Evolutionary conservation across 1,284 basidiomycete species (phyloP).

Genomic region (Rhodotorula glutinis): DNA sequence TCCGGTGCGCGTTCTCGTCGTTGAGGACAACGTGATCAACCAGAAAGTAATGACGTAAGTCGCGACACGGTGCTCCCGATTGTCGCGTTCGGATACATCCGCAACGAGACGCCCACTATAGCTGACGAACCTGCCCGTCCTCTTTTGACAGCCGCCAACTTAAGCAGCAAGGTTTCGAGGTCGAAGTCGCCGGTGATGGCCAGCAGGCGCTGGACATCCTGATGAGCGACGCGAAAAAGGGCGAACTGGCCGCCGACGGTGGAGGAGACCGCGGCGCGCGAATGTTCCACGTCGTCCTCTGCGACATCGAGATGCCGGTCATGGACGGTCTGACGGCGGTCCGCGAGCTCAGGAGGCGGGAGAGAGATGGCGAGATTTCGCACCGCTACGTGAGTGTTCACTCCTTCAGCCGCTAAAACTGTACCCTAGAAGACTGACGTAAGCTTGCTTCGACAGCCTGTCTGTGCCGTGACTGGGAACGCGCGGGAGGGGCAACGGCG

Average conservation of each 20-base stretch:
- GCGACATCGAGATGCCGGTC: constrained; percentile 39
- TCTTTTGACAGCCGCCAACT: constrained; percentile 46
- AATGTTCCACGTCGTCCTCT: constrained; percentile 17
- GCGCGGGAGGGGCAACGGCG: no score
- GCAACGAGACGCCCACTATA: background rate
- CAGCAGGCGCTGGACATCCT: constrained; percentile 48
- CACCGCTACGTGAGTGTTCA: constrained; percentile 5
- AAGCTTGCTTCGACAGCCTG: no score
- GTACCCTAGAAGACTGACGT: no score
- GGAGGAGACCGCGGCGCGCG: background rate
- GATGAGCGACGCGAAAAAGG: constrained; percentile 2
- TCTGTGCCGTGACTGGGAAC: no score
- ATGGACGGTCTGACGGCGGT: constrained; percentile 35
- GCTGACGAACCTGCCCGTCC: background rate
- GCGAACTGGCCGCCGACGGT: background rate
- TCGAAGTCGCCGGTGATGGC: constrained; percentile 50
- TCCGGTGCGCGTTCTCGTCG: constrained; percentile 22
- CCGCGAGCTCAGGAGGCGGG: constrained; percentile 23
- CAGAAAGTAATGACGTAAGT: constrained; percentile 48
- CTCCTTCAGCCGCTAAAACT: no score
- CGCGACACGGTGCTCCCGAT: background rate
- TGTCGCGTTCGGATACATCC: background rate
- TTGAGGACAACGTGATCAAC: constrained; percentile 51
- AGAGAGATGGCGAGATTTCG: constrained; percentile 17
- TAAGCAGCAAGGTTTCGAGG: constrained; percentile 47